Evolutionary conservation across 148 eudicot species (phyloP).

Genomic region (Drosera capensis): DNA sequence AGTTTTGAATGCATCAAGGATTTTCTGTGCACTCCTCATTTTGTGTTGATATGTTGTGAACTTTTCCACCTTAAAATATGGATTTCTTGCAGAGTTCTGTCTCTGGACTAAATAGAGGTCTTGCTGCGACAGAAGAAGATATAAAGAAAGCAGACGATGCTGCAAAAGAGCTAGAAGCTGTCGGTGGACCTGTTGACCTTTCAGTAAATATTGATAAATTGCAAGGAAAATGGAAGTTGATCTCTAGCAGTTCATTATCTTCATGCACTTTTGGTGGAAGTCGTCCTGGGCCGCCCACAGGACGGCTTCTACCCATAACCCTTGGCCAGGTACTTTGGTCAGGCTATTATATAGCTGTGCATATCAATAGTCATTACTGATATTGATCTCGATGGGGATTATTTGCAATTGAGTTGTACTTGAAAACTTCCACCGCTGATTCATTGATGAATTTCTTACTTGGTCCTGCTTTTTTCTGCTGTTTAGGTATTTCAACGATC

Average conservation of each 20-base stretch:
- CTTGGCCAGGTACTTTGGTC: slow-evolving; percentile 69
- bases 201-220: slow-evolving; percentile 51
- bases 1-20: too few relatives aligned
- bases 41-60: too few relatives aligned
- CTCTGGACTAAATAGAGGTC: slow-evolving; percentile 94
- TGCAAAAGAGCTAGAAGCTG: slow-evolving; percentile 72
- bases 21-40: too few relatives aligned
- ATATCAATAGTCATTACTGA: background rate
- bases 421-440: too few relatives aligned
- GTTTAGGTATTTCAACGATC: slow-evolving; percentile 81
- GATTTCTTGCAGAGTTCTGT: slow-evolving; percentile 44
- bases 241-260: slow-evolving; percentile 96
- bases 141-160: slow-evolving; percentile 59
- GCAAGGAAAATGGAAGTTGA: slow-evolving; percentile 87
- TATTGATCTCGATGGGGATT: background rate
- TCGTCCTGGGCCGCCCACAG: slow-evolving; percentile 83
- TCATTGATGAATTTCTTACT: too few relatives aligned
- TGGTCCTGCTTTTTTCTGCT: background rate
- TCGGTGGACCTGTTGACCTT: slow-evolving; percentile 56
- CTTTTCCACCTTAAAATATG: background rate
- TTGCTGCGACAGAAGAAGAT: slow-evolving; percentile 84
- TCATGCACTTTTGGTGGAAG: slow-evolving; percentile 90
- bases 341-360: background rate
- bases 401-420: background rate
- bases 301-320: slow-evolving; percentile 80